phyloP scores from a whole-genome alignment of 1,139 yeast genomes.

The Zygosaccharomyces sapae region DNA sequence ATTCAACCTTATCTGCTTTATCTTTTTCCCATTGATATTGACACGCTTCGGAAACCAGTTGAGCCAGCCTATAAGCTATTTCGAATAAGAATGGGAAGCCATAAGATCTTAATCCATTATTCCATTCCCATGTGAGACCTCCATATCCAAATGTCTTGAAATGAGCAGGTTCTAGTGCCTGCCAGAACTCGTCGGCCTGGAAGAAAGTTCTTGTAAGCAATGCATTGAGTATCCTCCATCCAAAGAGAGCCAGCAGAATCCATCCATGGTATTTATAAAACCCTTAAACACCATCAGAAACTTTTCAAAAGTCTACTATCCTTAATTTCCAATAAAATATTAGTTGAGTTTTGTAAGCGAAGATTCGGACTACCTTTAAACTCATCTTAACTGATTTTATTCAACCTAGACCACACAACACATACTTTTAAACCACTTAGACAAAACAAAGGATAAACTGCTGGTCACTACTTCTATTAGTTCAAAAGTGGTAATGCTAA shows the following conservation, averaged over 20 bases:
- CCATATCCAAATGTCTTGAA: slow-evolving; percentile 71
- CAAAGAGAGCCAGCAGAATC: slow-evolving; percentile 19
- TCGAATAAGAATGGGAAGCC: slow-evolving; percentile 71
- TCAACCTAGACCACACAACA: background rate
- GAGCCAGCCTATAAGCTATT: slow-evolving; percentile 23
- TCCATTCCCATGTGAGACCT: slow-evolving; percentile 94
- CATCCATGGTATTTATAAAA: background rate
- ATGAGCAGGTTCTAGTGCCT: slow-evolving; percentile 91
- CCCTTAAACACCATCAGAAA: background rate
- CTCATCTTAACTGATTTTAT: background rate
- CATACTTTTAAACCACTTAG: background rate
- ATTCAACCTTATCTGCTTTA: slow-evolving; percentile 18
- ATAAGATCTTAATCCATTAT: slow-evolving; percentile 65
- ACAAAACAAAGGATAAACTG: background rate
- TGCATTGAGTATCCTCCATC: slow-evolving; percentile 58
- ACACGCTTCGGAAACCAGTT: slow-evolving; percentile 1
- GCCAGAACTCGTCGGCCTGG: slow-evolving; percentile 97
- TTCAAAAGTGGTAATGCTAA: slow-evolving; percentile 33
- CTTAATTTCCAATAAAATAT: background rate
- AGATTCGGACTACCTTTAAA: slow-evolving; percentile 1
- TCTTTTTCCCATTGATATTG: background rate
- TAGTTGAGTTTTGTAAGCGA: background rate
- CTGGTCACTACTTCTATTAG: background rate
- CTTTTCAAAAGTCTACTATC: background rate
- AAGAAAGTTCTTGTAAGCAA: slow-evolving; percentile 67